A percentile compares a stretch with the other conserved stretches of the same genome.
Evolutionary conservation across 1,139 yeast genomes (phyloP).

Genomic region (Candida neerlandica): DNA sequence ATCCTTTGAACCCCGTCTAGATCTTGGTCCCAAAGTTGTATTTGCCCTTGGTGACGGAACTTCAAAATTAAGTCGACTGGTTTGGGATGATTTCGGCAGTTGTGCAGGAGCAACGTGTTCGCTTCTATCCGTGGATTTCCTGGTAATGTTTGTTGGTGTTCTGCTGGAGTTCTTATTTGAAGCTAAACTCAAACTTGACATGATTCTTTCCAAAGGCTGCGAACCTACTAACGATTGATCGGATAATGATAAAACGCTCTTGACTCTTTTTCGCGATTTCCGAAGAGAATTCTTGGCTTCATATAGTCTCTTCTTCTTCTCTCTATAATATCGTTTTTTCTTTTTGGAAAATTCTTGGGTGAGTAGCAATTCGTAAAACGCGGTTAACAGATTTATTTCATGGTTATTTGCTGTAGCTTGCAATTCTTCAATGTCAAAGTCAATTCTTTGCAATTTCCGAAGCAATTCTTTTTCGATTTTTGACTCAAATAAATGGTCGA

Average conservation of each 20-base stretch:
- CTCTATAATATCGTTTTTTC: constrained; percentile 33
- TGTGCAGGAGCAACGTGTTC: neutral
- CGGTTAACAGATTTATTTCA: constrained; percentile 79
- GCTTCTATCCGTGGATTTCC: constrained; percentile 17
- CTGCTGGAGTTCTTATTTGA: constrained; percentile 29
- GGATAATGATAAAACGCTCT: constrained; percentile 39
- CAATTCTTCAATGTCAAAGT: constrained; percentile 66
- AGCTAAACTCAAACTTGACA: constrained; percentile 40
- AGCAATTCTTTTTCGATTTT: constrained; percentile 67
- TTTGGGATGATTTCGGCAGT: constrained; percentile 11
- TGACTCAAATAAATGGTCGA: constrained; percentile 52
- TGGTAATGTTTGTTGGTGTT: constrained; percentile 12
- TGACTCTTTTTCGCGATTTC: constrained; percentile 55
- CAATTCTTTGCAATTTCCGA: constrained; percentile 63
- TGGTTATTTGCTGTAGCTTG: constrained; percentile 61
- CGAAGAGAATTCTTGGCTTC: constrained; percentile 45
- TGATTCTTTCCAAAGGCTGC: constrained; percentile 46
- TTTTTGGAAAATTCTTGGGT: constrained; percentile 58
- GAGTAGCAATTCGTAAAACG: constrained; percentile 75
- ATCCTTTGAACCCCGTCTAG: constrained; percentile 11
- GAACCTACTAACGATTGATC: constrained; percentile 28
- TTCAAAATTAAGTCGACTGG: constrained; percentile 10
- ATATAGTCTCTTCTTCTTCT: constrained; percentile 42
- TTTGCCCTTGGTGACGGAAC: constrained; percentile 7
- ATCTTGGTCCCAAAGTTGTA: constrained; percentile 7